These are phyloP conservation scores for Cyphellophora europaea DNA, from an alignment of 2,329 filamentous ascomycete species.

Conservation along the genomic window DNA sequence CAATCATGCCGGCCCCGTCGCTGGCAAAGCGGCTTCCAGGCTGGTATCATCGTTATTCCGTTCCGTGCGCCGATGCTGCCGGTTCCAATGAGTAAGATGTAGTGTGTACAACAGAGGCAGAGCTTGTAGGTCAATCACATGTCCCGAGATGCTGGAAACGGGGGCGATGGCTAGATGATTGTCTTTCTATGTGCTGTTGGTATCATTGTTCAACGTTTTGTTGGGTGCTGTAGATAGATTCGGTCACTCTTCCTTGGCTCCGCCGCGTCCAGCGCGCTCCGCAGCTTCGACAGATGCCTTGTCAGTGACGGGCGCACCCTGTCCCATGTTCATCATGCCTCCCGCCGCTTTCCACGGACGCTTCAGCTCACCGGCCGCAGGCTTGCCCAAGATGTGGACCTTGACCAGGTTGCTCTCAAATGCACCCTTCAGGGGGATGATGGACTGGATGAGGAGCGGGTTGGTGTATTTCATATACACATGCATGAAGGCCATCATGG, in stretches of 20 bases:
- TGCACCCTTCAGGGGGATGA: constrained; percentile 92
- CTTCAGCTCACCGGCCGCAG: constrained; percentile 84
- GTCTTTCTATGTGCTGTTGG: no score
- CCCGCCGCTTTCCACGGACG: constrained; percentile 83
- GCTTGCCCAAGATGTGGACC: constrained; percentile 82
- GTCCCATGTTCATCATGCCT: constrained; percentile 66
- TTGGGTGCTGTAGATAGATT: no score
- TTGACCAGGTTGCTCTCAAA: constrained; percentile 94
- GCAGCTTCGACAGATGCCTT: constrained; percentile 59
- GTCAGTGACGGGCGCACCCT: constrained; percentile 72
- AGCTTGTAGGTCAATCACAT: no score
- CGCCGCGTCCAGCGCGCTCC: constrained; percentile 40
- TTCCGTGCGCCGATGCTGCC: neutral
- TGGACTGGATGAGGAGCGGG: constrained; percentile 95
- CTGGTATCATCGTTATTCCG: neutral
- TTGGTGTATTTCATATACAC: constrained; percentile 99
- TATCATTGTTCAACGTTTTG: no score
- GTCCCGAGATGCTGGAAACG: no score
- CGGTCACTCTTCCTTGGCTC: constrained; percentile 44
- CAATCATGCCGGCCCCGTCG: neutral
- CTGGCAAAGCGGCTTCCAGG: neutral
- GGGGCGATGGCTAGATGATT: no score
- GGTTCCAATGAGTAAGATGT: no score
- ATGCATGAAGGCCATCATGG: constrained; percentile 99
- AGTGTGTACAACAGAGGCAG: no score